A percentile compares a stretch with the other conserved stretches of the same genome.
These are phyloP conservation scores for Aspergillus costaricaensis DNA, from an alignment of 2,329 filamentous ascomycete species.

Conservation along the genomic window DNA sequence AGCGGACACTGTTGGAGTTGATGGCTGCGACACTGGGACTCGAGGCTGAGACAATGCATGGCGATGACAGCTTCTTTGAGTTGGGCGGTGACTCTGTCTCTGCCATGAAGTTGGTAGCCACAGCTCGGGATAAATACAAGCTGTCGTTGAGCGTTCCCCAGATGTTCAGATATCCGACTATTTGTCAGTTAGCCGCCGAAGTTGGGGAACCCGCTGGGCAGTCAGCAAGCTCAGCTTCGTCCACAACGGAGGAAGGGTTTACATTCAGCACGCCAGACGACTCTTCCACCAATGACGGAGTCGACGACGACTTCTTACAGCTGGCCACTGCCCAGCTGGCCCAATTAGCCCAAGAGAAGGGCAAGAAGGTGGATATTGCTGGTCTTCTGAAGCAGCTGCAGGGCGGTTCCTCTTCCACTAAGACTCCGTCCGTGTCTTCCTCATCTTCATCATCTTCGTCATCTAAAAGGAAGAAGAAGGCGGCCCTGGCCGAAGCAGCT, in stretches of 20 bases:
- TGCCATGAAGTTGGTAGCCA: not conserved
- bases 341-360: not conserved
- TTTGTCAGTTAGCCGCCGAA: not conserved
- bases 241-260: not conserved
- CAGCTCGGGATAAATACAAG: not conserved
- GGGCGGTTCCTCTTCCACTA: not conserved
- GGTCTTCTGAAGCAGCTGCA: not conserved
- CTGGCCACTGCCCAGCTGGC: not conserved
- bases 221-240: not conserved
- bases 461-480: too few species aligned
- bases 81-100: not conserved
- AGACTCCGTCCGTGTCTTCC: not conserved
- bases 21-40: not conserved
- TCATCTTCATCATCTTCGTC: not conserved
- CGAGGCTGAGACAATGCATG: not conserved
- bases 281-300: not conserved
- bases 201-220: not conserved
- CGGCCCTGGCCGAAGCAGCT: too few species aligned
- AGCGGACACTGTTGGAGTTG: not conserved
- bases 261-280: not conserved
- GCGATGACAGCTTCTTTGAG: not conserved
- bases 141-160: not conserved
- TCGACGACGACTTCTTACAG: not conserved
- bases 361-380: not conserved
- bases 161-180: not conserved